Evolutionary conservation across 495 filamentous ascomycete genomes (phyloP).

Genomic region (Penicillium nucicola): DNA sequence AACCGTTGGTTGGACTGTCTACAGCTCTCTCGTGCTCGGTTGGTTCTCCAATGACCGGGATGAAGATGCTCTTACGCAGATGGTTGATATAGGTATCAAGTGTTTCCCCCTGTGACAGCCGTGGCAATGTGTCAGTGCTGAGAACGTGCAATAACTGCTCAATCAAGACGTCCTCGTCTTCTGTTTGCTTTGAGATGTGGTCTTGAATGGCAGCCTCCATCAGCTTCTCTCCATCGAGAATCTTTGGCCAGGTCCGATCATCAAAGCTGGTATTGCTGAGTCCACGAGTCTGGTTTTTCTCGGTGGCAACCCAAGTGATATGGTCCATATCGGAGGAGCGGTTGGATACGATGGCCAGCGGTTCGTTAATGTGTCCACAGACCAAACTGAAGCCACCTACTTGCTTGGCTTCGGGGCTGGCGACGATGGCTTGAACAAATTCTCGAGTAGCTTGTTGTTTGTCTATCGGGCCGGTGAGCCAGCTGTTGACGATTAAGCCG

Average conservation of each 20-base stretch:
- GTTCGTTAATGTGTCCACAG: constrained; percentile 75
- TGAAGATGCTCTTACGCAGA: constrained; percentile 78
- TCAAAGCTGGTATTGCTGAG: constrained; percentile 83
- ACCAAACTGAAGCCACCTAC: constrained; percentile 93
- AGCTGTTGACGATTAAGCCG: constrained; percentile 83
- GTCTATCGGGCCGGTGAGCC: constrained; percentile 53
- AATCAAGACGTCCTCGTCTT: constrained; percentile 64
- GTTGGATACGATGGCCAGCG: constrained; percentile 85
- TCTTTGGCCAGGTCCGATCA: constrained; percentile 79
- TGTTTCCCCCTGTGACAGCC: constrained; percentile 43
- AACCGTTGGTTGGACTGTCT: constrained; percentile 22
- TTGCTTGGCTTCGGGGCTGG: constrained; percentile 41
- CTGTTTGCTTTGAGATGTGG: constrained; percentile 36
- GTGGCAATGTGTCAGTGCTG: constrained; percentile 68
- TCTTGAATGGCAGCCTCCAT: constrained; percentile 44
- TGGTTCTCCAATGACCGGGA: constrained; percentile 67
- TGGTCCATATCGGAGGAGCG: constrained; percentile 59
- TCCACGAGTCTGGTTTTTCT: constrained; percentile 64
- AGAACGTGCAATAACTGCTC: constrained; percentile 67
- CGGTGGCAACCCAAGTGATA: constrained; percentile 63
- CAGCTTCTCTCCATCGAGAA: constrained; percentile 55
- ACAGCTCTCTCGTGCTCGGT: constrained; percentile 27
- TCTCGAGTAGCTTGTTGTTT: constrained; percentile 43
- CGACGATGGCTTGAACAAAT: constrained; percentile 69
- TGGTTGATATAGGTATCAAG: constrained; percentile 69